Percentiles rank a stretch among this genome's conserved stretches.
Evolutionary conservation across 2,329 filamentous ascomycete genomes (phyloP).

Genomic region (Purpureocillium takamizusanense): DNA sequence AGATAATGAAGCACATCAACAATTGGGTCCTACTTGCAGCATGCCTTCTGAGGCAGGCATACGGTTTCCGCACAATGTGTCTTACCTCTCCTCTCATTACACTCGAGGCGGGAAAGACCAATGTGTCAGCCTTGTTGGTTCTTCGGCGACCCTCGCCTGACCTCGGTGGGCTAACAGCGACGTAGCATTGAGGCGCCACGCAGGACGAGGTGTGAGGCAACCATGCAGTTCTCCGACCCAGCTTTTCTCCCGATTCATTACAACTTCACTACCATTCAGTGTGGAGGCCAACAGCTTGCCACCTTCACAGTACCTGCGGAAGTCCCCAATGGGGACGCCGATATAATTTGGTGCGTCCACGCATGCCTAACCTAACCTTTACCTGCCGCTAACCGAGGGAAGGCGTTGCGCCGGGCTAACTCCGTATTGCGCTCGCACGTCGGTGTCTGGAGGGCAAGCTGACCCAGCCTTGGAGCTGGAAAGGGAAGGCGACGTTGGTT

Average conservation of each 20-base stretch:
- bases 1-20: neutral
- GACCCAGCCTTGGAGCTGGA: neutral
- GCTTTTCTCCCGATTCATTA: constrained; percentile 5
- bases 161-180: neutral
- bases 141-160: neutral
- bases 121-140: neutral
- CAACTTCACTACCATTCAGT: constrained; percentile 4
- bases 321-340: constrained; percentile 3
- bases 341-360: constrained; percentile 3
- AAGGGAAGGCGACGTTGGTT: neutral
- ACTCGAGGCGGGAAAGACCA: constrained; percentile 2
- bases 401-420: constrained; percentile 4
- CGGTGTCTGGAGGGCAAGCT: neutral
- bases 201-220: constrained; percentile 4
- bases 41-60: neutral
- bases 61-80: constrained; percentile 1
- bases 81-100: neutral
- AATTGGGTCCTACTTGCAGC: neutral
- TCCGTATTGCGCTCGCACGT: constrained; percentile 1
- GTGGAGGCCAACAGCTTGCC: constrained; percentile 2
- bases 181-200: constrained; percentile 1
- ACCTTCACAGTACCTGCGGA: constrained; percentile 2
- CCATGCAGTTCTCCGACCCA: constrained; percentile 3
- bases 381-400: constrained; percentile 1
- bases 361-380: neutral